Evolutionary conservation across 2,329 filamentous ascomycete species (phyloP).

Genomic region (Calonectria montana): DNA sequence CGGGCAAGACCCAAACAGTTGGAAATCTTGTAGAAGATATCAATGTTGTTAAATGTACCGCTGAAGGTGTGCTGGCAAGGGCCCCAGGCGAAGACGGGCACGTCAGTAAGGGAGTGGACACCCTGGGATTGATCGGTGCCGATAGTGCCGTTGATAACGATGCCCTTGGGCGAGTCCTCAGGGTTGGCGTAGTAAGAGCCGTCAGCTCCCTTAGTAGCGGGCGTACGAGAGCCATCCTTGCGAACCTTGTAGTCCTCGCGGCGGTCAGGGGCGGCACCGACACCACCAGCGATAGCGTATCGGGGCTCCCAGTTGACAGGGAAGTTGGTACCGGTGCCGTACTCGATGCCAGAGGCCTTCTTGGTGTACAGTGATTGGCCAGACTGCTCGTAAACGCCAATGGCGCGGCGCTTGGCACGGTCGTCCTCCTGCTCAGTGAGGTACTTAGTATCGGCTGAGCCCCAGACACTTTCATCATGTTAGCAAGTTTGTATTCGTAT

Average conservation of each 20-base stretch:
- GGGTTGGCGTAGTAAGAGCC: slow-evolving; percentile 78
- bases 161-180: slow-evolving; percentile 72
- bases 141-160: slow-evolving; percentile 81
- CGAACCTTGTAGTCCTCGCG: slow-evolving; percentile 82
- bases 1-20: slow-evolving; percentile 70
- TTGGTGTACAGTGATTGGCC: slow-evolving; percentile 81
- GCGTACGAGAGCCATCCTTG: slow-evolving; percentile 71
- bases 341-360: slow-evolving; percentile 68
- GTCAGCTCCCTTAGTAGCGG: slow-evolving; percentile 64
- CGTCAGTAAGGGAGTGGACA: slow-evolving; percentile 82
- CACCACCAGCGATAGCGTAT: slow-evolving; percentile 81
- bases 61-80: slow-evolving; percentile 83
- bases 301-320: slow-evolving; percentile 87
- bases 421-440: slow-evolving; percentile 72
- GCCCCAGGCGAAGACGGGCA: slow-evolving; percentile 81
- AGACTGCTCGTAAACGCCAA: slow-evolving; percentile 79
- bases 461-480: slow-evolving; percentile 69
- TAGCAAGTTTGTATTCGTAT: background rate
- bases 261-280: slow-evolving; percentile 78
- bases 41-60: slow-evolving; percentile 76
- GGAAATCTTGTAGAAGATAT: slow-evolving; percentile 81
- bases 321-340: slow-evolving; percentile 81
- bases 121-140: slow-evolving; percentile 72
- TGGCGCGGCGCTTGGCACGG: slow-evolving; percentile 79
- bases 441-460: slow-evolving; percentile 84